Conservation (phyloP, 495 filamentous ascomycete species). For the Xylaria bambusicola region DNA sequence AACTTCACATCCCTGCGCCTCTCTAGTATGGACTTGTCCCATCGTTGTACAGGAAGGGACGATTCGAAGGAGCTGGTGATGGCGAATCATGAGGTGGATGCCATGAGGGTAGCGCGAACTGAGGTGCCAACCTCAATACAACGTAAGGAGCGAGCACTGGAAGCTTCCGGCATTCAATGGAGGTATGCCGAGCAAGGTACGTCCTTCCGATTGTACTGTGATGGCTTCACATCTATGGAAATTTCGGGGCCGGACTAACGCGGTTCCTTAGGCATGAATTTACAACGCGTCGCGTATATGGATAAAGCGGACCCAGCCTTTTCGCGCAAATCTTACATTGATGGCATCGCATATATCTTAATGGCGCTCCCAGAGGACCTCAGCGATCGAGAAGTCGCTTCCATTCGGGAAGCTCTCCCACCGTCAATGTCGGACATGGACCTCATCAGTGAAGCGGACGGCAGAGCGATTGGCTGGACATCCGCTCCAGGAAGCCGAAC, state of each 20-base stretch:
- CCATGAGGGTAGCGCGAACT: conserved; percentile 20
- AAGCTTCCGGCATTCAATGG: conserved; percentile 33
- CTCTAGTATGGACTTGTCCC: conserved; percentile 23
- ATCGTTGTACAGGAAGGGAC: neutral
- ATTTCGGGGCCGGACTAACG: neutral
- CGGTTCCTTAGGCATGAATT: conserved; percentile 20
- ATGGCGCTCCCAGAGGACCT: conserved; percentile 64
- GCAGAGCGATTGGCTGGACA: conserved; percentile 11
- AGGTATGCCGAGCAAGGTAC: conserved; percentile 37
- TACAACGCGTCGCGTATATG: conserved; percentile 27
- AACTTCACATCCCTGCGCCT: conserved; percentile 28
- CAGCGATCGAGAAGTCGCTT: conserved; percentile 45
- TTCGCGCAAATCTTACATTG: conserved; percentile 67
- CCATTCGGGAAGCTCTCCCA: conserved; percentile 52
- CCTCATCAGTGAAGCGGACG: neutral
- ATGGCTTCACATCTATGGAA: no score
- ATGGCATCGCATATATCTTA: conserved; percentile 66
- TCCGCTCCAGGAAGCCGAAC: conserved; percentile 35
- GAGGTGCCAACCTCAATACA: conserved; percentile 7
- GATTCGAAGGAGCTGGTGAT: neutral
- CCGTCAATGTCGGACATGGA: conserved; percentile 22
- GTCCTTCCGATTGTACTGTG: no score
- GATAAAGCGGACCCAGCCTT: conserved; percentile 40
- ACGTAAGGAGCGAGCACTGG: neutral
- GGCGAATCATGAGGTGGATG: conserved; percentile 18